Conservation (phyloP, 768 basidiomycete genomes). For the Pleurotus tuoliensis region DNA sequence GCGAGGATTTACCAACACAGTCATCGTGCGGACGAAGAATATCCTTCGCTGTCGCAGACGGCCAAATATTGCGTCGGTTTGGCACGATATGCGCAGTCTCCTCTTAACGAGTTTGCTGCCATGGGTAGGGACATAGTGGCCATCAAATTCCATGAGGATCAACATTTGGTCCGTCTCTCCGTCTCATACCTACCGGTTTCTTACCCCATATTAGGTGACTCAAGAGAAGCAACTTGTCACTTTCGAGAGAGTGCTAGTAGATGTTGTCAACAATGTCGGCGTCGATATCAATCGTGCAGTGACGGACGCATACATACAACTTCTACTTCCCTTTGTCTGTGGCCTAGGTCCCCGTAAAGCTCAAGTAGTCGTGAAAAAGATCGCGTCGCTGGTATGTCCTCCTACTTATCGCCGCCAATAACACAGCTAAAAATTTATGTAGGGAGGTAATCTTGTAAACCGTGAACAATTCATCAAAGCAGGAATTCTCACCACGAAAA, state of each 20-base stretch:
- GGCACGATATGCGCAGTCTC: slow-evolving; percentile 90
- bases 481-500: slow-evolving; percentile 74
- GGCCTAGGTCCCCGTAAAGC: slow-evolving; percentile 96
- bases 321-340: slow-evolving; percentile 84
- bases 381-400: slow-evolving; percentile 62
- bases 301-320: slow-evolving; percentile 83
- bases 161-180: slow-evolving; percentile 64
- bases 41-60: slow-evolving; percentile 67
- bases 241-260: slow-evolving; percentile 85
- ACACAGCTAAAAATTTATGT: slow-evolving; percentile 5
- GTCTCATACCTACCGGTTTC: slow-evolving; percentile 7
- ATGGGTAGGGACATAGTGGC: slow-evolving; percentile 81
- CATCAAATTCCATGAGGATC: slow-evolving; percentile 80
- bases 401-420: slow-evolving; percentile 1
- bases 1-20: slow-evolving; percentile 94
- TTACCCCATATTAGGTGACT: slow-evolving; percentile 58
- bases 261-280: slow-evolving; percentile 87
- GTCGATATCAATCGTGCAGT: slow-evolving; percentile 96
- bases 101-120: slow-evolving; percentile 91
- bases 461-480: slow-evolving; percentile 86
- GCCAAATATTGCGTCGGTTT: slow-evolving; percentile 93
- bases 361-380: slow-evolving; percentile 76
- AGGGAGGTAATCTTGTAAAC: slow-evolving; percentile 88
- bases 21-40: slow-evolving; percentile 80
- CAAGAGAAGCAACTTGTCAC: slow-evolving; percentile 76